A percentile compares a stretch with the other conserved stretches of the same genome.
phyloP scores from a whole-genome alignment of 2,329 filamentous ascomycete species.

The Fusarium sp. region DNA sequence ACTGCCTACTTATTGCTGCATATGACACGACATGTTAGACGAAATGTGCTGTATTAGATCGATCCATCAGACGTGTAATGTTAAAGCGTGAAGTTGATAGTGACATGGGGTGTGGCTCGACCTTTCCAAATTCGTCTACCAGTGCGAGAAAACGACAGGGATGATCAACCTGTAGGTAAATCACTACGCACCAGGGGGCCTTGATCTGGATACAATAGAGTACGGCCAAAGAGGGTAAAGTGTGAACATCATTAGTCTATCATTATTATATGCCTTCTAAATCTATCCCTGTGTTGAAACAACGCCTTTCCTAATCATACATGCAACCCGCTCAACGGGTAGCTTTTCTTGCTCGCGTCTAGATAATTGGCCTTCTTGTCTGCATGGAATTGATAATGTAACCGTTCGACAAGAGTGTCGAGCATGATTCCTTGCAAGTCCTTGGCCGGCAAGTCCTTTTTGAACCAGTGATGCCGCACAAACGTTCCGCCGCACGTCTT shows the following conservation, averaged over 20 bases:
- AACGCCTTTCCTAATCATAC: not conserved
- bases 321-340: conserved; percentile 20
- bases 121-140: too few relatives aligned
- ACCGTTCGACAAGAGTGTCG: conserved; percentile 30
- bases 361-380: conserved; percentile 27
- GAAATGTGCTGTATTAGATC: too few relatives aligned
- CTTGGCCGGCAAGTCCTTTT: conserved; percentile 36
- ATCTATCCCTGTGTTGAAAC: conserved; percentile 5
- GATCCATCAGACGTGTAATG: too few relatives aligned
- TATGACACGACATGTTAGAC: too few relatives aligned
- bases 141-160: too few relatives aligned
- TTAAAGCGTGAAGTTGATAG: too few relatives aligned
- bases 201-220: not conserved
- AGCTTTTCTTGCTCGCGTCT: conserved; percentile 29
- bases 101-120: too few relatives aligned
- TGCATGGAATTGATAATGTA: conserved; percentile 37
- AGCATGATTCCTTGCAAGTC: conserved; percentile 36
- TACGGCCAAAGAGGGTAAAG: not conserved
- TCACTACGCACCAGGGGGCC: not conserved
- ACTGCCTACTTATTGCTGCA: too few relatives aligned
- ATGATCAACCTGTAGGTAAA: not conserved
- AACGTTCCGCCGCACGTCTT: conserved; percentile 43
- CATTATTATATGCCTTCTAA: conserved; percentile 3
- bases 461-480: conserved; percentile 45
- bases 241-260: conserved; percentile 9